These are phyloP conservation scores for Kwoniella sp. DNA, from an alignment of 768 basidiomycete genomes.

Conservation along the genomic window DNA sequence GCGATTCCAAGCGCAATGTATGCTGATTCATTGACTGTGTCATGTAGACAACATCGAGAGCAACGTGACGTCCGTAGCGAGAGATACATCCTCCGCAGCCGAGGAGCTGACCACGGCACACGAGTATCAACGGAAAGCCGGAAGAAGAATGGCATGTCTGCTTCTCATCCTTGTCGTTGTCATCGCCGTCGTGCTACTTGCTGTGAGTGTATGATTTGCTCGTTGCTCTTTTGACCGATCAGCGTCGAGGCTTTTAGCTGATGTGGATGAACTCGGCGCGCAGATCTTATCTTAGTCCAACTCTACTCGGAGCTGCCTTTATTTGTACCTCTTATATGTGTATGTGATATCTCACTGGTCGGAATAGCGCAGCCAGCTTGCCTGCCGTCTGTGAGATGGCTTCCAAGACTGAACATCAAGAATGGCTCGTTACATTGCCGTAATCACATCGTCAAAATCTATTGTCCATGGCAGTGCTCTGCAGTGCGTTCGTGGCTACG, in stretches of 20 bases:
- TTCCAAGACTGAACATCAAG: too few species aligned
- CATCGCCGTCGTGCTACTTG: slow-evolving; percentile 81
- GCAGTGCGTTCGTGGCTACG: too few species aligned
- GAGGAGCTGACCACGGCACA: slow-evolving; percentile 85
- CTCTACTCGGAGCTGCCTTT: neutral
- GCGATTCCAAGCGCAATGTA: neutral
- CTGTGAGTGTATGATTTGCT: slow-evolving; percentile 62
- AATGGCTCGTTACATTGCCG: too few species aligned
- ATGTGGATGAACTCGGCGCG: neutral
- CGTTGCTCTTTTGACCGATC: neutral
- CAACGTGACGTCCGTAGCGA: slow-evolving; percentile 83
- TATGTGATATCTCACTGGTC: neutral
- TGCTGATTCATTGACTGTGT: neutral
- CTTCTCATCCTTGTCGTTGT: slow-evolving; percentile 86
- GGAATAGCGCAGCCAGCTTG: too few species aligned
- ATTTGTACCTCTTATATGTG: neutral
- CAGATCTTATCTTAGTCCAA: slow-evolving; percentile 16
- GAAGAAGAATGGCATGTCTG: slow-evolving; percentile 83
- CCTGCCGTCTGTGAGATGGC: too few species aligned
- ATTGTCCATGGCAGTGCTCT: too few species aligned
- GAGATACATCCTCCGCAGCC: slow-evolving; percentile 78
- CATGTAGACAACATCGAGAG: slow-evolving; percentile 86
- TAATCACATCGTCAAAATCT: too few species aligned
- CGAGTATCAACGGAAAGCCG: slow-evolving; percentile 92
- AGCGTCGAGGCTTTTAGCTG: neutral